Evolutionary conservation across 345 rosid species (phyloP).

Genomic region (Arabidopsis arenosa): DNA sequence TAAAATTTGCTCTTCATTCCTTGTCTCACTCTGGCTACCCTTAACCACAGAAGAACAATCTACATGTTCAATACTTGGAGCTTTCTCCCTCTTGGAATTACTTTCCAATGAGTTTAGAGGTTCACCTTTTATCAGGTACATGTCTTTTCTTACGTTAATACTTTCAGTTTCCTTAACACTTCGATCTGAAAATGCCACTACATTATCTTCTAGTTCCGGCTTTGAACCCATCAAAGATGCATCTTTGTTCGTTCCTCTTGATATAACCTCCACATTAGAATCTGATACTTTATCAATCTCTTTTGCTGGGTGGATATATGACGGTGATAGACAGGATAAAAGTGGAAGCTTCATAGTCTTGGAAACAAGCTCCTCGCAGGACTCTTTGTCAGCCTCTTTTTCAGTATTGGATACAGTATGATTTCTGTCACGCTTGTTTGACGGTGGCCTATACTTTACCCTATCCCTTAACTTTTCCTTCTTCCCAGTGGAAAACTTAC

Average conservation of each 20-base stretch:
- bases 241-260: conserved; percentile 39
- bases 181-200: conserved; percentile 46
- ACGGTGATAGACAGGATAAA: conserved; percentile 57
- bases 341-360: conserved; percentile 73
- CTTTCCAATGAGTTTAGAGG: conserved; percentile 42
- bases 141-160: conserved; percentile 53
- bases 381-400: conserved; percentile 48
- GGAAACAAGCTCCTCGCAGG: conserved; percentile 75
- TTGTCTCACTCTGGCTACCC: conserved; percentile 48
- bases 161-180: conserved; percentile 56
- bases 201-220: conserved; percentile 50
- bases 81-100: conserved; percentile 54
- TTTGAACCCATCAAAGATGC: conserved; percentile 46
- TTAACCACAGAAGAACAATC: conserved; percentile 49
- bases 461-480: conserved; percentile 51
- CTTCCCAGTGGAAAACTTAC: conserved; percentile 52
- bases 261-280: conserved; percentile 44
- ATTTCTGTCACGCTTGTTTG: conserved; percentile 45
- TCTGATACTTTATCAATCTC: conserved; percentile 45
- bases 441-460: conserved; percentile 50
- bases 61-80: conserved; percentile 43
- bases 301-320: conserved; percentile 46
- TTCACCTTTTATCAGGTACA: conserved; percentile 51
- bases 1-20: conserved; percentile 46
- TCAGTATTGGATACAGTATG: conserved; percentile 49